phyloP scores from a whole-genome alignment of 2,329 filamentous ascomycete genomes.

The Dissoconium aciculare region DNA sequence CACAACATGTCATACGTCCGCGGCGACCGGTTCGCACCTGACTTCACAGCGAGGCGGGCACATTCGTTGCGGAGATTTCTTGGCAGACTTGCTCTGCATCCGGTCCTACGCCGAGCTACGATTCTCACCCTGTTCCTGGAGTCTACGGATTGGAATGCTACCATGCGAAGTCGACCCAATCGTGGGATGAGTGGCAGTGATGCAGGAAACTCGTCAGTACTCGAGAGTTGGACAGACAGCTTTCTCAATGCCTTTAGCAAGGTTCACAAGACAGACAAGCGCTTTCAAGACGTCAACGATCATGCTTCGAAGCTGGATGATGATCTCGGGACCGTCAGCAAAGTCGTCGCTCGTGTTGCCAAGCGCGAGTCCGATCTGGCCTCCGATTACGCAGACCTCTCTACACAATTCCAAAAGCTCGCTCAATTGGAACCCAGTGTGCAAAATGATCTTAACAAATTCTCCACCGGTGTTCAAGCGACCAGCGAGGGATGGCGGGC shows the following conservation, averaged over 20 bases:
- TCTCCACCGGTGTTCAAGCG: conserved; percentile 73
- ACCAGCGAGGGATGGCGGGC: conserved; percentile 61
- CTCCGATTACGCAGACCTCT: conserved; percentile 73
- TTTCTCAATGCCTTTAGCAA: conserved; percentile 97
- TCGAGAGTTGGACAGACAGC: conserved; percentile 89
- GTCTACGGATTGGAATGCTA: conserved; percentile 88
- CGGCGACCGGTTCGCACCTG: conserved; percentile 82
- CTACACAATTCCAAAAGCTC: conserved; percentile 88
- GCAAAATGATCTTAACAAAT: conserved; percentile 66
- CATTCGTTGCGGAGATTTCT: conserved; percentile 88
- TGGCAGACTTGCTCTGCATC: conserved; percentile 71
- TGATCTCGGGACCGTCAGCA: conserved; percentile 82
- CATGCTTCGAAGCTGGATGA: conserved; percentile 88
- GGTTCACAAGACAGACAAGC: conserved; percentile 83
- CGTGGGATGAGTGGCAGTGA: conserved; percentile 38
- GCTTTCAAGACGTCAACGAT: conserved; percentile 87
- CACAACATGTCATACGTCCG: conserved; percentile 98
- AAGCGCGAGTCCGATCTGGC: conserved; percentile 79
- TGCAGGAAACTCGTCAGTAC: conserved; percentile 50
- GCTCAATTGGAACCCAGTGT: conserved; percentile 79
- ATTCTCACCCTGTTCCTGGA: conserved; percentile 85
- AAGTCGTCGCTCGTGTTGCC: conserved; percentile 82
- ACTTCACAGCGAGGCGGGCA: conserved; percentile 79
- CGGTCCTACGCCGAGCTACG: conserved; percentile 66
- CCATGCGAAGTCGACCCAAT: conserved; percentile 65